Percentiles rank a stretch among this genome's conserved stretches.
Evolutionary conservation across 2,329 filamentous ascomycete genomes (phyloP).

Genomic region (Arthroderma sp.): DNA sequence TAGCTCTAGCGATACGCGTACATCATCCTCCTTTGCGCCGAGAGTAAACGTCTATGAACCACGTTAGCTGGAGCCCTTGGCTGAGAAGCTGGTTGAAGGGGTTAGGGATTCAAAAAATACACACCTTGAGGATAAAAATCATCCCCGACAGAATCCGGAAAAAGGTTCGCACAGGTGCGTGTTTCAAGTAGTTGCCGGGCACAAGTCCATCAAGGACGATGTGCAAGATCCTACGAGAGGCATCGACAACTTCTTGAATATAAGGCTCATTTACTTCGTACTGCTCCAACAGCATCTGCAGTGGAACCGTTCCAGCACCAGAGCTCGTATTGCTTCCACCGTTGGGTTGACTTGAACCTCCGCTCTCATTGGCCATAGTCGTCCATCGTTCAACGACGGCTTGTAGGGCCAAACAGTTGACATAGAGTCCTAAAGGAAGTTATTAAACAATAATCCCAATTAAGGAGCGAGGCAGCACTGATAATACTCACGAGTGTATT

Average conservation of each 20-base stretch:
- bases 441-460: conserved; percentile 2
- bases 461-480: neutral
- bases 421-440: conserved; percentile 46
- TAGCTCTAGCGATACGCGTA: conserved; percentile 44
- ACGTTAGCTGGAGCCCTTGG: conserved; percentile 7
- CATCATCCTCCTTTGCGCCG: conserved; percentile 49
- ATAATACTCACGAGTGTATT: conserved; percentile 60
- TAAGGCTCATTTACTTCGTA: conserved; percentile 49
- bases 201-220: conserved; percentile 47
- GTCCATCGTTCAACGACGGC: conserved; percentile 90
- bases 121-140: conserved; percentile 51
- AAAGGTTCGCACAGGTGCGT: conserved; percentile 50
- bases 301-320: conserved; percentile 19
- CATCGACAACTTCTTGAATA: conserved; percentile 49
- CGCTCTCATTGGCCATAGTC: conserved; percentile 40
- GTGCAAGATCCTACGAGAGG: conserved; percentile 47
- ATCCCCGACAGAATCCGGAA: conserved; percentile 52
- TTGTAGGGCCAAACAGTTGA: conserved; percentile 87
- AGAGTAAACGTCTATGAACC: conserved; percentile 43
- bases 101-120: conserved; percentile 4
- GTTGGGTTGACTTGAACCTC: conserved; percentile 11
- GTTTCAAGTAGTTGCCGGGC: conserved; percentile 45
- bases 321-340: conserved; percentile 9
- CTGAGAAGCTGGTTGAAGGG: no score
- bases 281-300: conserved; percentile 29